These are phyloP conservation scores for Podospora comata DNA, from an alignment of 495 filamentous ascomycete species.

Conservation along the genomic window DNA sequence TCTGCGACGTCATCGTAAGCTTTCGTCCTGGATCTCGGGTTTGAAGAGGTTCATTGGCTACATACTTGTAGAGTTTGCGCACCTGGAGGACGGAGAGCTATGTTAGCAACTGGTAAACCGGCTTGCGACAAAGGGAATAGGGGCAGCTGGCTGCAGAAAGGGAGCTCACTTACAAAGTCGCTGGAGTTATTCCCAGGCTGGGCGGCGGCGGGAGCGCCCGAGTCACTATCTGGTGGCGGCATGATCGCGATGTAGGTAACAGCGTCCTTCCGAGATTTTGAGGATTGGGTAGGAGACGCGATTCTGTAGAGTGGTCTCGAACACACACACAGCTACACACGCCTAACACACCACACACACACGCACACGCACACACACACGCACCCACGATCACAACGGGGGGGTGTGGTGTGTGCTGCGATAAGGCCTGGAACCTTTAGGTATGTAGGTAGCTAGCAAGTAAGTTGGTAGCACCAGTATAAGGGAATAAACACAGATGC, in stretches of 20 bases:
- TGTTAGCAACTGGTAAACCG: constrained; percentile 25
- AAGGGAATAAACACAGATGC: not conserved
- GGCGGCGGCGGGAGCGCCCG: constrained; percentile 32
- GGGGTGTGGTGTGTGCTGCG: not conserved
- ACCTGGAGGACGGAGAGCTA: constrained; percentile 55
- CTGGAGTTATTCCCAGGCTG: constrained; percentile 48
- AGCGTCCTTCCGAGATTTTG: not conserved
- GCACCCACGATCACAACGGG: constrained; percentile 1
- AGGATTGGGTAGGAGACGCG: not conserved
- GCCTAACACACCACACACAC: not conserved
- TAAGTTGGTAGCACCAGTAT: not conserved
- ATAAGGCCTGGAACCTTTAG: constrained; percentile 1
- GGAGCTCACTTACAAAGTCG: constrained; percentile 45
- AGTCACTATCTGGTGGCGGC: constrained; percentile 42
- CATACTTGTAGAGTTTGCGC: constrained; percentile 95
- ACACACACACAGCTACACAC: not conserved
- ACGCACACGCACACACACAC: not conserved
- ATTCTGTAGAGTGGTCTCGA: constrained; percentile 1
- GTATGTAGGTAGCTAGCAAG: not conserved
- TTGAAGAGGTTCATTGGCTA: constrained; percentile 18
- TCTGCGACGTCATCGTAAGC: constrained; percentile 49
- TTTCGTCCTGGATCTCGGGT: not conserved
- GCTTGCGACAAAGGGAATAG: constrained; percentile 6
- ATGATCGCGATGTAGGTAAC: constrained; percentile 29
- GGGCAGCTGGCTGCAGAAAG: not conserved